A percentile compares a stretch with the other conserved stretches of the same genome.
Evolutionary conservation across 1,284 basidiomycete species (phyloP).

Genomic region (Agaricales sp.): DNA sequence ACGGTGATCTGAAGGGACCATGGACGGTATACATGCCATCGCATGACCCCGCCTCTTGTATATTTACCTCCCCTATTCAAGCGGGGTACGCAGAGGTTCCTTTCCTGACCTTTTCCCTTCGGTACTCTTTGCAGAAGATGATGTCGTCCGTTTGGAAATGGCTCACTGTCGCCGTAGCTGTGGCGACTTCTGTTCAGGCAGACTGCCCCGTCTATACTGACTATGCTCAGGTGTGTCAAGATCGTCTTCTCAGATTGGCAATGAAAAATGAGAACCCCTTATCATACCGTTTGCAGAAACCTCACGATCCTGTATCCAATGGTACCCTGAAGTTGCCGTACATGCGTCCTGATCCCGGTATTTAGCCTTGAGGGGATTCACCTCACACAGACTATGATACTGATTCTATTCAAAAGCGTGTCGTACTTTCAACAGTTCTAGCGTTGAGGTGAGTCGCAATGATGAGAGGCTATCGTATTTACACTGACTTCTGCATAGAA

Average conservation of each 20-base stretch:
- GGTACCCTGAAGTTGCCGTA: conserved; percentile 39
- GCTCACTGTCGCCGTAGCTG: conserved; percentile 17
- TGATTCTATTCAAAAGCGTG: conserved; percentile 18
- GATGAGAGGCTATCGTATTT: no score
- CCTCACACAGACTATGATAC: no score
- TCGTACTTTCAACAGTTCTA: conserved; percentile 44
- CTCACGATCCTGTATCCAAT: conserved; percentile 33
- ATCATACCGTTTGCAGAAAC: conserved; percentile 17
- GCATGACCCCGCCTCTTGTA: neutral
- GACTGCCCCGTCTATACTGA: conserved; percentile 55
- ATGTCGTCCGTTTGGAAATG: conserved; percentile 18
- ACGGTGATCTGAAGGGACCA: neutral
- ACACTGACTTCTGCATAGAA: conserved; percentile 26
- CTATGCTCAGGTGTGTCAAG: conserved; percentile 44
- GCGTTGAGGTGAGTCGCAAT: conserved; percentile 31
- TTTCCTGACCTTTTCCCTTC: neutral
- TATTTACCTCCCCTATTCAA: neutral
- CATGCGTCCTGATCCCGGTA: conserved; percentile 39
- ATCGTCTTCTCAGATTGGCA: conserved; percentile 1
- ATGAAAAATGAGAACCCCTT: no score
- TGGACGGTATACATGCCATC: neutral
- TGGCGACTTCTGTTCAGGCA: conserved; percentile 21
- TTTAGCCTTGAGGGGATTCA: neutral
- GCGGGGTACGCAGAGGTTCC: conserved; percentile 4
- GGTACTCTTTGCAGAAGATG: conserved; percentile 15